Evolutionary conservation across 2,329 filamentous ascomycete species (phyloP).

Genomic region (Hymenoscyphus fraxineus): DNA sequence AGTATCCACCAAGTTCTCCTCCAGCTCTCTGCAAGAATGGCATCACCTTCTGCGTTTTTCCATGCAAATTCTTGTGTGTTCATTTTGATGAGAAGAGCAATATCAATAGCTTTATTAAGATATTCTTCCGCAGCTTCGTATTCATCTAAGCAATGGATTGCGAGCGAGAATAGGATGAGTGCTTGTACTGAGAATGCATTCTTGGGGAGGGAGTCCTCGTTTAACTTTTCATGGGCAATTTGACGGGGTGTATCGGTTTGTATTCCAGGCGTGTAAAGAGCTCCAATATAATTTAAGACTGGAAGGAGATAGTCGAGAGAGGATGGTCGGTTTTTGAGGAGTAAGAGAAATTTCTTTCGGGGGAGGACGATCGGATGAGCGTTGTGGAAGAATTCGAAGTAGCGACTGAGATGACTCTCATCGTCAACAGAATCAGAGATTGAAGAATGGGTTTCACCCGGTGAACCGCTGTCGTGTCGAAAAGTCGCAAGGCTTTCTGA

Average conservation of each 20-base stretch:
- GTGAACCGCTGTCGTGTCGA: not conserved
- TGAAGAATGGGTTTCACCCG: not conserved
- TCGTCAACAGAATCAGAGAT: not conserved
- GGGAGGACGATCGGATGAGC: conserved; percentile 36
- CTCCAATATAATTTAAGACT: conserved; percentile 37
- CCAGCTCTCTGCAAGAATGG: conserved; percentile 53
- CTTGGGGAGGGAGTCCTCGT: conserved; percentile 8
- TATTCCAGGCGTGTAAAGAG: conserved; percentile 14
- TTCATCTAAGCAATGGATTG: conserved; percentile 35
- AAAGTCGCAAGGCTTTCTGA: not conserved
- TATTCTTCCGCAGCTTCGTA: conserved; percentile 27
- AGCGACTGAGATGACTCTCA: conserved; percentile 8
- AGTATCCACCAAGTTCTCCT: conserved; percentile 71
- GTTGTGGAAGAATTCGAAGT: conserved; percentile 29
- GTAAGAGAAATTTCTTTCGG: conserved; percentile 29
- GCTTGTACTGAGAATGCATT: conserved; percentile 34
- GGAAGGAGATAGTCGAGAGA: conserved; percentile 27
- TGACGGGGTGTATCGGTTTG: conserved; percentile 4
- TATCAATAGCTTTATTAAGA: conserved; percentile 46
- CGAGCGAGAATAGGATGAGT: conserved; percentile 36
- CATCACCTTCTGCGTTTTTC: conserved; percentile 44
- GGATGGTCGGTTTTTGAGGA: conserved; percentile 30
- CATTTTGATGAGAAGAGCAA: conserved; percentile 59
- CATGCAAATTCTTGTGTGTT: conserved; percentile 51
- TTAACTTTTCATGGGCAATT: conserved; percentile 10